phyloP scores from a whole-genome alignment of 148 eudicot genomes.

The Nyssa sinensis region DNA sequence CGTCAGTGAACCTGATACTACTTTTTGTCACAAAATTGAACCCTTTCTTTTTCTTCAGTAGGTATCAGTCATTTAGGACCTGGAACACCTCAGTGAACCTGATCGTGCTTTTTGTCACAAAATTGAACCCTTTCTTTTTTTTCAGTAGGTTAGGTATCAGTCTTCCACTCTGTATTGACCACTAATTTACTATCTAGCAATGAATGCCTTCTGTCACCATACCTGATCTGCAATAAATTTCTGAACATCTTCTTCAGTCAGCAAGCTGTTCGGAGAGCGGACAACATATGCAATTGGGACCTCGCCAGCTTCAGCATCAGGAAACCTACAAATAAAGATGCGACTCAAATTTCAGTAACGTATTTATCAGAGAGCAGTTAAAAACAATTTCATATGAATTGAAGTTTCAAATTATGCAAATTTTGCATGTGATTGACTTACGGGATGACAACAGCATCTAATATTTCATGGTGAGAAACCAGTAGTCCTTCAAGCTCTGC shows the following conservation, averaged over 20 bases:
- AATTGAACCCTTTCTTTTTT: too few relatives aligned
- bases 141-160: too few relatives aligned
- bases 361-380: background rate
- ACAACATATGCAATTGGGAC: constrained; percentile 80
- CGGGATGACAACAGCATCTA: constrained; percentile 83
- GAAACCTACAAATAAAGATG: constrained; percentile 38
- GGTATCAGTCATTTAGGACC: too few relatives aligned
- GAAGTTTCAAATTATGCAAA: background rate
- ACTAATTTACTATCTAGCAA: too few relatives aligned
- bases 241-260: constrained; percentile 53
- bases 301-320: constrained; percentile 86
- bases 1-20: too few relatives aligned
- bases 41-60: too few relatives aligned
- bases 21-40: too few relatives aligned
- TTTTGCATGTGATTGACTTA: constrained; percentile 29
- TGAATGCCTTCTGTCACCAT: background rate
- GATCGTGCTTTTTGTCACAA: too few relatives aligned
- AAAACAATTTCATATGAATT: background rate
- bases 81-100: too few relatives aligned
- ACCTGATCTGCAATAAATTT: constrained; percentile 78
- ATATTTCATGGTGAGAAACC: constrained; percentile 69
- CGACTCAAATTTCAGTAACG: background rate
- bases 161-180: too few relatives aligned
- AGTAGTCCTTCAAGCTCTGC: constrained; percentile 89
- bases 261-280: constrained; percentile 54